Evolutionary conservation across 805 yeast species (phyloP).

Genomic region (Tetrapisispora pingtungensis): DNA sequence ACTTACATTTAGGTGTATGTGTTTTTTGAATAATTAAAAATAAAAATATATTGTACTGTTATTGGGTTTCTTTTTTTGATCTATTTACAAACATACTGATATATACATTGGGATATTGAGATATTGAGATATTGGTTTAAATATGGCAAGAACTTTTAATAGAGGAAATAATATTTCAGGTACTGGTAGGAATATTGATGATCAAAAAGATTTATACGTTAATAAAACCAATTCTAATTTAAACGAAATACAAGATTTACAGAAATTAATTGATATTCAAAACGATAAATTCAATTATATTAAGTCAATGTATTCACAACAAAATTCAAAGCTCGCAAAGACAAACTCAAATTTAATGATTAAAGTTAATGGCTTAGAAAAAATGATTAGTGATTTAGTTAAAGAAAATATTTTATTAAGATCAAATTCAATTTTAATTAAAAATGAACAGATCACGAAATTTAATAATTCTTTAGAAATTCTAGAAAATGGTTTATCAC

Average conservation of each 20-base stretch:
- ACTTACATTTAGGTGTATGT: too few species aligned
- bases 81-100: too few species aligned
- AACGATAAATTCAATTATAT: conserved; percentile 11
- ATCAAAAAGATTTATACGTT: too few species aligned
- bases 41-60: too few species aligned
- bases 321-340: conserved; percentile 50
- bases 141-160: not conserved
- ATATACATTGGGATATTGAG: too few species aligned
- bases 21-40: too few species aligned
- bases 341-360: conserved; percentile 44
- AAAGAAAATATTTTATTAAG: conserved; percentile 40
- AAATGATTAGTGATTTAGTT: conserved; percentile 38
- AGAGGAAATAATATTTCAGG: not conserved
- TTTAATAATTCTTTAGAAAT: conserved; percentile 31
- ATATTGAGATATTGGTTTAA: too few species aligned
- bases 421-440: conserved; percentile 28
- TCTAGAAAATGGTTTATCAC: conserved; percentile 35
- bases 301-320: conserved; percentile 24
- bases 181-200: too few species aligned
- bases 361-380: conserved; percentile 44
- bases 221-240: not conserved
- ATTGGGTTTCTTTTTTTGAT: too few species aligned
- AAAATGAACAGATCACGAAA: conserved; percentile 24
- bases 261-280: conserved; percentile 22
- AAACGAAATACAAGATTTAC: conserved; percentile 21